These are phyloP conservation scores for Furcasterigmium sp. DNA, from an alignment of 2,329 filamentous ascomycete species.

Conservation along the genomic window DNA sequence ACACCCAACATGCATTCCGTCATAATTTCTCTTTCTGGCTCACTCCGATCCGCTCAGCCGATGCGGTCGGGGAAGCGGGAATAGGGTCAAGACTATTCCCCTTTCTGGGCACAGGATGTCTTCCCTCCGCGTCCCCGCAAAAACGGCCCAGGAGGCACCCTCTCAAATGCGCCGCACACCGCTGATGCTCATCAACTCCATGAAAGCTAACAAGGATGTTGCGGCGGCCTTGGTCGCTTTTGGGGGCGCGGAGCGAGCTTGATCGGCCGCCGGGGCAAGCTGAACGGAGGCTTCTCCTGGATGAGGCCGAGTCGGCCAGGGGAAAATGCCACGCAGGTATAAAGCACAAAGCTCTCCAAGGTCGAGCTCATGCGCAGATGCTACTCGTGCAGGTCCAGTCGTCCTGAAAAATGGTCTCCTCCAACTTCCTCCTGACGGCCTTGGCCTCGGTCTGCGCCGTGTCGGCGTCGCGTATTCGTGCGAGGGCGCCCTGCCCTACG, in stretches of 20 bases:
- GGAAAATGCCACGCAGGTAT: too few relatives aligned
- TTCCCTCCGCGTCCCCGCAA: conserved; percentile 12
- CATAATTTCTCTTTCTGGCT: too few relatives aligned
- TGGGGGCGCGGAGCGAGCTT: neutral
- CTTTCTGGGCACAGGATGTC: conserved; percentile 10
- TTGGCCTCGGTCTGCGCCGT: neutral
- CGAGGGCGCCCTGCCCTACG: too few relatives aligned
- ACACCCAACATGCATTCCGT: too few relatives aligned
- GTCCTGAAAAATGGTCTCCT: neutral
- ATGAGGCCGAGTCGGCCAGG: neutral
- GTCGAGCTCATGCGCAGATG: too few relatives aligned
- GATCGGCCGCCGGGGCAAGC: neutral
- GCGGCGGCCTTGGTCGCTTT: neutral
- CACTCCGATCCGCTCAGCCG: conserved; percentile 10
- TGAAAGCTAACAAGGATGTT: neutral
- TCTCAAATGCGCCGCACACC: neutral
- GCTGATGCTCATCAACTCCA: neutral
- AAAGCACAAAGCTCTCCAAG: too few relatives aligned
- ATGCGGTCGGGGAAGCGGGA: neutral
- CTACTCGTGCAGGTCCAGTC: neutral
- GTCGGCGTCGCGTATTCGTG: conserved; percentile 3
- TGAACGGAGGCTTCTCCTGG: neutral
- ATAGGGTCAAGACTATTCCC: neutral
- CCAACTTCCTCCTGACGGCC: neutral
- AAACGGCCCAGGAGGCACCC: neutral